phyloP scores from a whole-genome alignment of 192 early-diverging fungal genomes.

The Mortierella claussenii region DNA sequence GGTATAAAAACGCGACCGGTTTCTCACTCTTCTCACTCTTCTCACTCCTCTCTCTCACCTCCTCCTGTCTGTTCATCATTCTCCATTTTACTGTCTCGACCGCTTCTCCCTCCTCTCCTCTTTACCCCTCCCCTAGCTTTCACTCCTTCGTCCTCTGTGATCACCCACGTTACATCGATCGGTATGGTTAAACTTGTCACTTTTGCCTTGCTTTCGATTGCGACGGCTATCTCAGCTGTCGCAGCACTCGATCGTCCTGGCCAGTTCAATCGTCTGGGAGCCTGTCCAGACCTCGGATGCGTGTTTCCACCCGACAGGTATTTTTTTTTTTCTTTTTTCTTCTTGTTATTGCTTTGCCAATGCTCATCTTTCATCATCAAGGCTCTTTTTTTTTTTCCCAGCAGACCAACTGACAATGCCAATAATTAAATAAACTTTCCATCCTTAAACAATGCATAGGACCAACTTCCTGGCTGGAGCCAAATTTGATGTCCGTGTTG shows the following conservation, averaged over 20 bases:
- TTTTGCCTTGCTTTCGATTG: constrained; percentile 42
- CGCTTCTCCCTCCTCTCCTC: constrained; percentile 2
- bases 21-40: constrained; percentile 50
- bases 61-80: too few relatives aligned
- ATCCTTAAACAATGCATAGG: constrained; percentile 8
- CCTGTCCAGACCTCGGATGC: constrained; percentile 61
- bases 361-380: too few relatives aligned
- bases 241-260: constrained; percentile 48
- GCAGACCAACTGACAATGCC: background rate
- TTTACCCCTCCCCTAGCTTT: too few relatives aligned
- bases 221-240: constrained; percentile 38
- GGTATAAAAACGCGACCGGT: too few relatives aligned
- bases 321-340: too few relatives aligned
- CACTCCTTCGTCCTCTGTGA: too few relatives aligned
- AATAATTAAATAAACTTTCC: background rate
- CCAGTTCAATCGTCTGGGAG: constrained; percentile 60
- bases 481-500: constrained; percentile 70
- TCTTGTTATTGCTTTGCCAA: too few relatives aligned
- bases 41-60: constrained; percentile 2
- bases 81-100: too few relatives aligned
- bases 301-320: constrained; percentile 61
- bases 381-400: background rate
- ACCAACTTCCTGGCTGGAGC: constrained; percentile 67
- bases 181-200: constrained; percentile 48
- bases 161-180: background rate